phyloP scores from a whole-genome alignment of 306 rosid species.

The Vigna nakashimae region DNA sequence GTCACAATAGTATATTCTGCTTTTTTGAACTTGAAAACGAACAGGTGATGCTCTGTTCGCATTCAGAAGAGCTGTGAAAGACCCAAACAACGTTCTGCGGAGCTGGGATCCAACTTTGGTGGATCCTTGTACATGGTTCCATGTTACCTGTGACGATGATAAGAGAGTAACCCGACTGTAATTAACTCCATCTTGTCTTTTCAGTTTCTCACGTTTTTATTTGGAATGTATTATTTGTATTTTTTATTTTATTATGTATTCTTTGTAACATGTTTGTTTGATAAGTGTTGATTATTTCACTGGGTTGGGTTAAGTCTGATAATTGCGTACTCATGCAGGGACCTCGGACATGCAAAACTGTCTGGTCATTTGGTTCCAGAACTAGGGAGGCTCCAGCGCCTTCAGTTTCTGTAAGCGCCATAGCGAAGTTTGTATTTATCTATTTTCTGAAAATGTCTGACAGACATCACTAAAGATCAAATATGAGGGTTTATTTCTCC shows the following conservation, averaged over 20 bases:
- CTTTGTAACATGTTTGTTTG: too few species aligned
- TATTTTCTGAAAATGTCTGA: too few species aligned
- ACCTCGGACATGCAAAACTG: constrained; percentile 86
- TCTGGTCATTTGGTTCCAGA: constrained; percentile 77
- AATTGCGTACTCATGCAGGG: constrained; percentile 54
- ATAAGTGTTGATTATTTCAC: neutral
- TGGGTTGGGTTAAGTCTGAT: neutral
- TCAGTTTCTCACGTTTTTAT: neutral
- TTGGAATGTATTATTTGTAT: neutral
- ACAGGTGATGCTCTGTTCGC: constrained; percentile 89
- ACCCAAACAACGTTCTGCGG: constrained; percentile 70
- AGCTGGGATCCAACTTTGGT: constrained; percentile 95
- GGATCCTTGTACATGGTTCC: constrained; percentile 97
- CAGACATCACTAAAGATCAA: too few species aligned
- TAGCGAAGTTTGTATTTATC: neutral
- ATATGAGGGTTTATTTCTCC: too few species aligned
- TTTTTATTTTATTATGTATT: too few species aligned
- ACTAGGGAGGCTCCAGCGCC: constrained; percentile 73
- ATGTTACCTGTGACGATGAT: constrained; percentile 75
- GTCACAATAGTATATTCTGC: neutral
- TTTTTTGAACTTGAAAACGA: constrained; percentile 9
- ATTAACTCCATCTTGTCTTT: neutral
- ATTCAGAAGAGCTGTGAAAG: constrained; percentile 74
- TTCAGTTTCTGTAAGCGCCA: constrained; percentile 76
- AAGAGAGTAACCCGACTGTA: constrained; percentile 79